A percentile compares a stretch with the other conserved stretches of the same genome.
These are phyloP conservation scores for Sugiyamaella marilandica DNA, from an alignment of 805 yeast species.

Conservation along the genomic window DNA sequence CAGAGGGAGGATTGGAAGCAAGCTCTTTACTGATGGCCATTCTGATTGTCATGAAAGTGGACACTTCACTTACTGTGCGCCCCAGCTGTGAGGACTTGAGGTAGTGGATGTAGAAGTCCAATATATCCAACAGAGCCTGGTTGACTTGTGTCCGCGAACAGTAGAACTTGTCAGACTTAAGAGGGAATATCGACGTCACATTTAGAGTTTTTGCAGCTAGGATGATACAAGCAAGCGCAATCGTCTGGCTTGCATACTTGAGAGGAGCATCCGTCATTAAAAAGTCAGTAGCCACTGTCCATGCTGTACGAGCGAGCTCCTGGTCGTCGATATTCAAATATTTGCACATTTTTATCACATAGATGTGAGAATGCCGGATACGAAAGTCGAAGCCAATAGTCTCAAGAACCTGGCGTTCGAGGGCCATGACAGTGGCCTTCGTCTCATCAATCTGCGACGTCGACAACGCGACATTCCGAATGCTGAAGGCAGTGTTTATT, in stretches of 20 bases:
- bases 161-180: slow-evolving; percentile 26
- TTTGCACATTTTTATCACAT: slow-evolving; percentile 58
- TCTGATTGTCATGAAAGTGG: slow-evolving; percentile 18
- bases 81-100: slow-evolving; percentile 49
- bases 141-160: slow-evolving; percentile 31
- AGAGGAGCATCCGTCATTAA: slow-evolving; percentile 64
- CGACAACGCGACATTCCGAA: slow-evolving; percentile 26
- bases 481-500: slow-evolving; percentile 32
- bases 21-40: slow-evolving; percentile 39
- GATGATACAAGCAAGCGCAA: slow-evolving; percentile 63
- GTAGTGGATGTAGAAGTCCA: slow-evolving; percentile 58
- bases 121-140: slow-evolving; percentile 51
- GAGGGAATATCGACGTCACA: slow-evolving; percentile 25
- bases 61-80: slow-evolving; percentile 21
- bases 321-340: slow-evolving; percentile 38
- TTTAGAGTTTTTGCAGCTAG: slow-evolving; percentile 50
- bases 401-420: slow-evolving; percentile 73
- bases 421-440: slow-evolving; percentile 49
- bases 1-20: slow-evolving; percentile 40
- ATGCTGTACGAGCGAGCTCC: slow-evolving; percentile 51
- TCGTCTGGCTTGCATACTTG: slow-evolving; percentile 68
- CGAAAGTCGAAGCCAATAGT: slow-evolving; percentile 77
- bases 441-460: slow-evolving; percentile 47
- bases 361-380: slow-evolving; percentile 59
- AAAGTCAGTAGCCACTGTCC: slow-evolving; percentile 74